Percentiles rank a stretch among this genome's conserved stretches.
Conservation (phyloP, 192 early-diverging fungal species). For the Podila minutissima region DNA sequence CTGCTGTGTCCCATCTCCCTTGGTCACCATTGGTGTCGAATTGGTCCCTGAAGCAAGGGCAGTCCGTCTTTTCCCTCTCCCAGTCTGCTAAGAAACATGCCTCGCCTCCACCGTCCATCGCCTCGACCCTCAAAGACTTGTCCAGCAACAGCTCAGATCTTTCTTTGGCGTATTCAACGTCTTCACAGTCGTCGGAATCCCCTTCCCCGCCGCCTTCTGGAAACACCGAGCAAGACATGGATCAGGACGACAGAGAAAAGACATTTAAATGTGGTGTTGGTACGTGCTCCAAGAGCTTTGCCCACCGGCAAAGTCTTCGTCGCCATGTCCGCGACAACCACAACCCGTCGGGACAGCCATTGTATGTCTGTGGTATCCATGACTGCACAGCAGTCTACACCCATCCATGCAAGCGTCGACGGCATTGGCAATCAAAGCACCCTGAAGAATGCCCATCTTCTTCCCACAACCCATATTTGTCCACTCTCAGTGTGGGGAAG, state of each 20-base stretch:
- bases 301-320: background rate
- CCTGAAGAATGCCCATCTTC: background rate
- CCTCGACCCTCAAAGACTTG: background rate
- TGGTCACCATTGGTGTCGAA: background rate
- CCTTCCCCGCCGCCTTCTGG: slow-evolving; percentile 1
- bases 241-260: background rate
- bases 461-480: no score
- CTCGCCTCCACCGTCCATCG: background rate
- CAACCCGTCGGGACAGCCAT: background rate
- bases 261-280: background rate
- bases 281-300: background rate
- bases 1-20: background rate
- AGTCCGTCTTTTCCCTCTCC: background rate
- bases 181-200: background rate
- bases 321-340: slow-evolving; percentile 1
- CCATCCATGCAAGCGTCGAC: slow-evolving; percentile 4
- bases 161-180: background rate
- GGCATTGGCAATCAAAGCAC: slow-evolving; percentile 4
- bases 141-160: background rate
- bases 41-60: slow-evolving; percentile 1
- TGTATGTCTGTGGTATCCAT: background rate
- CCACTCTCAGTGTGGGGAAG: no score
- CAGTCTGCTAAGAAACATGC: background rate
- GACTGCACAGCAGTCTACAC: background rate
- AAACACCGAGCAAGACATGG: no score